Percentiles rank a stretch among this genome's conserved stretches.
Evolutionary conservation across 768 basidiomycete genomes (phyloP).

Genomic region (Termitomyces sp.): DNA sequence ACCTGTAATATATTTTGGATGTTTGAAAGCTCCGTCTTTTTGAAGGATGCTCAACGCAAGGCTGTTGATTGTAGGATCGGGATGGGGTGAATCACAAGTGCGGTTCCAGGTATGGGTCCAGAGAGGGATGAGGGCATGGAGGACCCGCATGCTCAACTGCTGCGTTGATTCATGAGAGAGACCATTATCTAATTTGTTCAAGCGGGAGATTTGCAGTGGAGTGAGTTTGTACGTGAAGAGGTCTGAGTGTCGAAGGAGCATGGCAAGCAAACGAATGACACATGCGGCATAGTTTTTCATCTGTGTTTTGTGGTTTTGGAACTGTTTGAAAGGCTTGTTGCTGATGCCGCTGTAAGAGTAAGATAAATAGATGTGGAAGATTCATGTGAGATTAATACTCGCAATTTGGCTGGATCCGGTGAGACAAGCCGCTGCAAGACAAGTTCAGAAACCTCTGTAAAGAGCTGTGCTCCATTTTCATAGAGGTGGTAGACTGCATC

Average conservation of each 20-base stretch:
- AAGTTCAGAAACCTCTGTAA: neutral
- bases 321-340: neutral
- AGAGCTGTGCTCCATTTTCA: neutral
- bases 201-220: no score
- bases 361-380: neutral
- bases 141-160: neutral
- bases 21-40: neutral
- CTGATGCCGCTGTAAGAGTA: neutral
- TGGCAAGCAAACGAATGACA: neutral
- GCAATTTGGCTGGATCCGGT: neutral
- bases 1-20: no score
- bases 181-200: no score
- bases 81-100: no score
- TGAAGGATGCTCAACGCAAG: neutral
- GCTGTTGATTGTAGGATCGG: neutral
- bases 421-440: neutral
- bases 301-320: neutral
- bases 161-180: neutral
- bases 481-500: neutral
- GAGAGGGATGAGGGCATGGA: neutral
- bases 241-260: neutral
- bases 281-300: neutral
- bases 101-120: neutral
- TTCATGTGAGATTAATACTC: neutral
- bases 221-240: neutral